Evolutionary conservation across 1,139 yeast genomes (phyloP).

Genomic region (Pichia kudriavzevii): DNA sequence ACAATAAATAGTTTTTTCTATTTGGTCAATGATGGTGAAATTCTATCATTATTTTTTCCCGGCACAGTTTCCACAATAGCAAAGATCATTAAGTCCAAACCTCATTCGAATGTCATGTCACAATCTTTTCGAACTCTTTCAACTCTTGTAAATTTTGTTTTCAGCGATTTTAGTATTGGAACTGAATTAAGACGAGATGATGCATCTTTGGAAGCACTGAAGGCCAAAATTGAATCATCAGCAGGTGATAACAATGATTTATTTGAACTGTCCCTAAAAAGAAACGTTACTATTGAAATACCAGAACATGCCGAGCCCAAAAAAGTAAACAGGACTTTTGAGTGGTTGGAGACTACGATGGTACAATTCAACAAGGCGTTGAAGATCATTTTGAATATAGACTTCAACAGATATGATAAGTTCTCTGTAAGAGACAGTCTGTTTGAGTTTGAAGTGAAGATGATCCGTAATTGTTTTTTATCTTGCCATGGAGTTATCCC

Average conservation of each 20-base stretch:
- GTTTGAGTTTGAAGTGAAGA: conserved; percentile 25
- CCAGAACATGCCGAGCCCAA: conserved; percentile 16
- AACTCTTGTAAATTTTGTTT: conserved; percentile 30
- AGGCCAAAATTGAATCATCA: background rate
- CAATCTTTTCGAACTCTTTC: conserved; percentile 30
- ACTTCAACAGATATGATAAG: conserved; percentile 23
- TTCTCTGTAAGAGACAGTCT: conserved; percentile 30
- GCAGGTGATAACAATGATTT: background rate
- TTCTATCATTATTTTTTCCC: conserved; percentile 46
- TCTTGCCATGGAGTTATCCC: conserved; percentile 33
- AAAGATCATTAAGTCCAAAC: conserved; percentile 33
- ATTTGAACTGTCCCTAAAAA: conserved; percentile 3
- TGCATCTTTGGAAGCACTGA: conserved; percentile 17
- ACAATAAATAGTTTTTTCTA: conserved; percentile 32
- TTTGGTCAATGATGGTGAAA: conserved; percentile 40
- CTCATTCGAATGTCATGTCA: conserved; percentile 36
- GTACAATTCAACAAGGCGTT: conserved; percentile 47
- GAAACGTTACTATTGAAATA: conserved; percentile 6
- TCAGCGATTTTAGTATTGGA: conserved; percentile 35
- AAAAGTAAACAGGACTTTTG: conserved; percentile 39
- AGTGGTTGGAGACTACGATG: conserved; percentile 63
- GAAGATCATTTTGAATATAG: conserved; percentile 28
- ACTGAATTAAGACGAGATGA: conserved; percentile 6
- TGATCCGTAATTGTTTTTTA: conserved; percentile 28
- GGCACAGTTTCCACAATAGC: conserved; percentile 46